These are phyloP conservation scores for Pseudomonodictys pantanalensis DNA, from an alignment of 495 filamentous ascomycete genomes.

Conservation along the genomic window DNA sequence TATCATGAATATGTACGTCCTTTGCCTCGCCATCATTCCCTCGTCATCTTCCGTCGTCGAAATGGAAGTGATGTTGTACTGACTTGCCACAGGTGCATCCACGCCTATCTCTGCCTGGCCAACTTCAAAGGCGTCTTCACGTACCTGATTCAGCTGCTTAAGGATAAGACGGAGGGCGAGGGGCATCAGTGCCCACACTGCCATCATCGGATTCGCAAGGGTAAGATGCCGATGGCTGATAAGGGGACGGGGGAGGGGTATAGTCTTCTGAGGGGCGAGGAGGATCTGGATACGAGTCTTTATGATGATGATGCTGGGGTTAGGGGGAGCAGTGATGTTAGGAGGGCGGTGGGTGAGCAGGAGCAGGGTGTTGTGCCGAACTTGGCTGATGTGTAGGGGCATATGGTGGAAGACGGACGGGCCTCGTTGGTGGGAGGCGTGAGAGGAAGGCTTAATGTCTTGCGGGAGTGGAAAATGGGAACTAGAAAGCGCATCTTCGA, in stretches of 20 bases:
- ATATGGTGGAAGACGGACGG: too few relatives aligned
- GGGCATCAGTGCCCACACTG: background rate
- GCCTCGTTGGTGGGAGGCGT: too few relatives aligned
- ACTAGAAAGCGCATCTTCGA: too few relatives aligned
- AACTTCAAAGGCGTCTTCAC: background rate
- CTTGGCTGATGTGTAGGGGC: too few relatives aligned
- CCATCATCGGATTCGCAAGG: background rate
- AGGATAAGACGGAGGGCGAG: background rate
- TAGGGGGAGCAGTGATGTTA: too few relatives aligned
- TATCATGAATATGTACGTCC: background rate
- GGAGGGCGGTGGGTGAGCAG: too few relatives aligned
- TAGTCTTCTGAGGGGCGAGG: background rate
- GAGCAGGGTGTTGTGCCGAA: too few relatives aligned
- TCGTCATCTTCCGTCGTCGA: background rate
- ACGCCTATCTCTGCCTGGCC: background rate
- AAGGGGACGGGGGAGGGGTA: background rate
- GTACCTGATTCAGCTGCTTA: too few relatives aligned
- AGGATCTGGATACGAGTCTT: too few relatives aligned
- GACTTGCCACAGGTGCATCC: background rate
- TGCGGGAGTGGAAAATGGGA: too few relatives aligned
- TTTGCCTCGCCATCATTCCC: background rate
- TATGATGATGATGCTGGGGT: background rate
- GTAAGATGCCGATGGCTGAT: background rate
- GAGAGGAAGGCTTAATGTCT: too few relatives aligned
- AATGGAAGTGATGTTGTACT: background rate